Percentiles rank a stretch among this genome's conserved stretches.
Conservation (phyloP, 2,329 filamentous ascomycete species). For the Simplicillium aogashimaense region DNA sequence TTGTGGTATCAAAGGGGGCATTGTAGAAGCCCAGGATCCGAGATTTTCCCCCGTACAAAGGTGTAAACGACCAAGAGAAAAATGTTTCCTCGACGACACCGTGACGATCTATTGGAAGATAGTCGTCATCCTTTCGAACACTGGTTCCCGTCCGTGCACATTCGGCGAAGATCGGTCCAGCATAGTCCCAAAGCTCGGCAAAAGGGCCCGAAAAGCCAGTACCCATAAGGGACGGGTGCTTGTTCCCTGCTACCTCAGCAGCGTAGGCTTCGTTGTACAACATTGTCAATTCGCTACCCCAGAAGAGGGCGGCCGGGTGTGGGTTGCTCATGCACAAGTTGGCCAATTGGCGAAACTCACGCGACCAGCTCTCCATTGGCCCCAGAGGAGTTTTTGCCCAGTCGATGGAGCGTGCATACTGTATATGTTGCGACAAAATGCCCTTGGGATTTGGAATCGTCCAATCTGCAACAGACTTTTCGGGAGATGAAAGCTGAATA, state of each 20-base stretch:
- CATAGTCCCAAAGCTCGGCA: constrained; percentile 33
- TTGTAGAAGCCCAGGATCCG: constrained; percentile 29
- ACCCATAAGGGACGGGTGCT: constrained; percentile 52
- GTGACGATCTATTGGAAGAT: constrained; percentile 18
- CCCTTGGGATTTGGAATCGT: constrained; percentile 19
- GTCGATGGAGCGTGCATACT: constrained; percentile 22
- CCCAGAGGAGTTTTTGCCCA: constrained; percentile 34
- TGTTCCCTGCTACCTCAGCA: constrained; percentile 46
- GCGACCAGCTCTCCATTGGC: constrained; percentile 30
- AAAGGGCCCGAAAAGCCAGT: constrained; percentile 46
- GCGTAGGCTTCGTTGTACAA: constrained; percentile 55
- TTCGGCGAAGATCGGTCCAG: constrained; percentile 21
- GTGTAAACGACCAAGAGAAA: constrained; percentile 26
- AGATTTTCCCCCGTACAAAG: constrained; percentile 23
- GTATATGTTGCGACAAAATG: constrained; percentile 16
- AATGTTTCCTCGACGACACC: constrained; percentile 28
- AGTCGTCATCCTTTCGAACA: constrained; percentile 22
- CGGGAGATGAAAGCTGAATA: constrained; percentile 18
- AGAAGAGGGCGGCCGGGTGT: constrained; percentile 44
- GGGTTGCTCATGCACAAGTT: constrained; percentile 27
- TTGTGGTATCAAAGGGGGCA: constrained; percentile 25
- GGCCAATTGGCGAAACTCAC: constrained; percentile 30
- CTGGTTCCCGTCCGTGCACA: constrained; percentile 22
- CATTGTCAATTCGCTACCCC: constrained; percentile 50
- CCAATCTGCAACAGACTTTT: constrained; percentile 25